Conservation (phyloP, 495 filamentous ascomycete genomes). For the Penicillium pulvis region DNA sequence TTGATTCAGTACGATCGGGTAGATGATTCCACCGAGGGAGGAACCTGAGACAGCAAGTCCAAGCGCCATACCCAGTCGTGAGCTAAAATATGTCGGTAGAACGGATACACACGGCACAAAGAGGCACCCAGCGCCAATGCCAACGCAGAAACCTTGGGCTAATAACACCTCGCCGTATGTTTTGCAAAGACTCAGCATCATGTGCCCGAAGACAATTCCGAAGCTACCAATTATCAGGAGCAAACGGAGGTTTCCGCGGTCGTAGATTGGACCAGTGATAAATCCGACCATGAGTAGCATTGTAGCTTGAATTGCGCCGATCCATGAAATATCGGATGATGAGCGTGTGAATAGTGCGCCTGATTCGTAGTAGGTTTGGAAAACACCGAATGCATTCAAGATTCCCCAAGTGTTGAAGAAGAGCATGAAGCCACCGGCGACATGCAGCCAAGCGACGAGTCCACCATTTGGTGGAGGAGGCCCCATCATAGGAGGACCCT, state of each 20-base stretch:
- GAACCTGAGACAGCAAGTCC: conserved; percentile 47
- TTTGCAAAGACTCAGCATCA: conserved; percentile 41
- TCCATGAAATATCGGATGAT: conserved; percentile 45
- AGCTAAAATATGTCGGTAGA: conserved; percentile 41
- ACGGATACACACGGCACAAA: conserved; percentile 46
- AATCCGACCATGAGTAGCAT: conserved; percentile 42
- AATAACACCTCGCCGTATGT: conserved; percentile 38
- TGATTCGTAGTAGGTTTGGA: conserved; percentile 45
- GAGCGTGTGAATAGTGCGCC: conserved; percentile 24
- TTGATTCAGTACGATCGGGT: conserved; percentile 52
- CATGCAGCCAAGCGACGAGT: conserved; percentile 15
- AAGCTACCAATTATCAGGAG: conserved; percentile 30
- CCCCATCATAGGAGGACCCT: neutral
- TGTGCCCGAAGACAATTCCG: conserved; percentile 41
- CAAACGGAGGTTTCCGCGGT: conserved; percentile 39
- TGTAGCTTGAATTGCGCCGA: conserved; percentile 45
- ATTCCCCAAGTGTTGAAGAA: conserved; percentile 18
- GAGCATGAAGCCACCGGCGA: conserved; percentile 12
- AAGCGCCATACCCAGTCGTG: conserved; percentile 40
- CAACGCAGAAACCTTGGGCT: conserved; percentile 38
- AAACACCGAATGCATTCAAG: conserved; percentile 41
- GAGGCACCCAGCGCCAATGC: conserved; percentile 37
- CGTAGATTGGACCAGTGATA: conserved; percentile 46
- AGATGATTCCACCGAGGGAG: conserved; percentile 52
- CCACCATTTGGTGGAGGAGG: conserved; percentile 14